Percentiles rank a stretch among this genome's conserved stretches.
phyloP scores from a whole-genome alignment of 2,329 filamentous ascomycete species.

The Alternaria viburni region DNA sequence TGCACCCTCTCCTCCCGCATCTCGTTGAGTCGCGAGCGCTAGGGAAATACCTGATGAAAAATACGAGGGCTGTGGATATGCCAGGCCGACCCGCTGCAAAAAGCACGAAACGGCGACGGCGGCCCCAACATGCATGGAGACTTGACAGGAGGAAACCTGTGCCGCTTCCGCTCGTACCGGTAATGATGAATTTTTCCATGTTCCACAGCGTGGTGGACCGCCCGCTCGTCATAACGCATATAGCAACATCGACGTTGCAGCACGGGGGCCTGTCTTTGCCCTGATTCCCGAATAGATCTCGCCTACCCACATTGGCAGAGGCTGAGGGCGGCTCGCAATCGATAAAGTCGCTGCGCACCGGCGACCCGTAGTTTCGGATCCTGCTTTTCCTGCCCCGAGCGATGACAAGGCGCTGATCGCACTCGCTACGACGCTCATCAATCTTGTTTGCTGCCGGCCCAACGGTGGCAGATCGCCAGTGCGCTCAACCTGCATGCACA shows the following conservation, averaged over 20 bases:
- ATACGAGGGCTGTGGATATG: slow-evolving; percentile 27
- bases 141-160: slow-evolving; percentile 1
- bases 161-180: slow-evolving; percentile 7
- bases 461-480: neutral
- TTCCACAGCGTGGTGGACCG: slow-evolving; percentile 21
- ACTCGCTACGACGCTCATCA: neutral
- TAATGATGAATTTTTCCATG: slow-evolving; percentile 2
- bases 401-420: slow-evolving; percentile 16
- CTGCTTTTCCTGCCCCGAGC: slow-evolving; percentile 9
- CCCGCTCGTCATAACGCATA: slow-evolving; percentile 14
- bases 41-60: slow-evolving; percentile 18
- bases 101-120: slow-evolving; percentile 10
- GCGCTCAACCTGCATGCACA: neutral
- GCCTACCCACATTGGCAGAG: slow-evolving; percentile 12
- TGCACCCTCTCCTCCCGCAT: neutral
- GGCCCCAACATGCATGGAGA: slow-evolving; percentile 17
- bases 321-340: slow-evolving; percentile 26
- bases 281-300: neutral
- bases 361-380: slow-evolving; percentile 16
- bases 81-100: slow-evolving; percentile 18
- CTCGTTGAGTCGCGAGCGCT: slow-evolving; percentile 13
- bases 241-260: slow-evolving; percentile 8
- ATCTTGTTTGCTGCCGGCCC: neutral
- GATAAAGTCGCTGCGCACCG: slow-evolving; percentile 16
- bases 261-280: slow-evolving; percentile 6